Base-by-base conservation (phyloP, 495 filamentous ascomycete genomes). In the Zalerion maritima region DNA sequence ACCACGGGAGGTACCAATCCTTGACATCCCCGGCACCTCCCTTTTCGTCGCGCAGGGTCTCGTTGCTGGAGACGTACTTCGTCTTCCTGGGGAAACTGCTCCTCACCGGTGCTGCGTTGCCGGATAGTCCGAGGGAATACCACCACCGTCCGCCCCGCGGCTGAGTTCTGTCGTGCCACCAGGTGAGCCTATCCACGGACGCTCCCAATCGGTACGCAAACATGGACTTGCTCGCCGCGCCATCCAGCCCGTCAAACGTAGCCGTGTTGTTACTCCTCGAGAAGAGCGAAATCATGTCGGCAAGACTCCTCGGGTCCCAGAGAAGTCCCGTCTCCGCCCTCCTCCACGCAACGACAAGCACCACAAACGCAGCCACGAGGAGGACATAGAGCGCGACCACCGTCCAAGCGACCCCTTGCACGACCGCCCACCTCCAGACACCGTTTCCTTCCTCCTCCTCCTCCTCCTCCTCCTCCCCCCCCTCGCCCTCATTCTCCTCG, bases 301-400 rank as follows among this genome's bases (percentile, higher is more conserved):
- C 84, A 14, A 92, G 52, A 9, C 73, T 82, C n/a, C 71, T 54
- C 2, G 81, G 69, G 47, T 86, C 82, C 85, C 85, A 94, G 49
- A 75, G 71, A 41, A 94, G 53, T 2, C 85, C 85, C 0, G 83
- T 81, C n/a, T n/a, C n/a, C 40, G 51, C 61, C 18, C 55, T 57
- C 14, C 64, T 52, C 47, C 62, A 57, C 30, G 50, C 55, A 9
- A 55, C 37, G 12, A 78, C 45, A 5, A 80, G 36, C 11, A 61
- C 38, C 17, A 67, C 31, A 2, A 75, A 48, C 3, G 72, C 75
- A 22, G 74, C 42, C 3, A 73, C 42, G 35, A 85, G 43, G 2
- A 81, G 50, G 4, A 77, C 49, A 47, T 92, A 94, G 0, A 85
- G 42, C 9, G 57, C 78, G 19, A 86, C 70, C 21, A 85, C 53